Base-by-base conservation (phyloP, 208 protist genomes). In the Trypanosoma platydactyli region DNA sequence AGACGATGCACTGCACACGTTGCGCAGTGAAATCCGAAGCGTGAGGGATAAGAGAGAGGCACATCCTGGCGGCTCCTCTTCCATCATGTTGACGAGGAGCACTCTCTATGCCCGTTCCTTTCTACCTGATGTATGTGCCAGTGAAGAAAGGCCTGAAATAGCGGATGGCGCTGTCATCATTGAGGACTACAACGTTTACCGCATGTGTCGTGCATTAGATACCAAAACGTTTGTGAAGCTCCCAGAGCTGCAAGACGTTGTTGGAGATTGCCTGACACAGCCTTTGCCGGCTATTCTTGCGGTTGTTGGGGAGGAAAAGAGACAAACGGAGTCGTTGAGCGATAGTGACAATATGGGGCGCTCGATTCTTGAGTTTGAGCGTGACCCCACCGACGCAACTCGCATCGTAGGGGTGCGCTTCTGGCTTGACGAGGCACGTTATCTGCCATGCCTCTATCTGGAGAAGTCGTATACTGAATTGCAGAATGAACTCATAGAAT, bases 381-480 rank as follows among this genome's bases (percentile, higher is more conserved):
- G 54, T 51, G 68, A 74, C 41, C 40, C 61, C n/a, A 44, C 38
- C 6, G 54, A 68, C 25, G 18, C 42, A 16, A 48, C 44, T 60
- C 68, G 68, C 13, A 38, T 68, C 9, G 54, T 74, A 3, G 73
- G 59, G 12, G 73, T 79, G 44, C 73, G 73, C 42, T 79, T 79
- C 35, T 65, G 58, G 68, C 65, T 79, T n/a, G 62, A 79, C 25
- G 68, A 79, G 30, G 30, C 15, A n/a, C 56, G 27, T 18, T 64
- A 65, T 24, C 30, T 79, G 15, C 73, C 73, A 13, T 33, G 38
- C 18, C n/a, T 61, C 20, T 79, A 70, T 22, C 61, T 33, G 18
- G 46, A 57, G 13, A 76, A 49, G 44, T 41, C 63, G 3, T 7
- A 11, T 30, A 16, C 41, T 44, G 68, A 70, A 20, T 22, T 79